Percentiles rank a stretch among this genome's conserved stretches.
Conservation (phyloP, 495 filamentous ascomycete genomes). For the Aspergillus cavernicola region DNA sequence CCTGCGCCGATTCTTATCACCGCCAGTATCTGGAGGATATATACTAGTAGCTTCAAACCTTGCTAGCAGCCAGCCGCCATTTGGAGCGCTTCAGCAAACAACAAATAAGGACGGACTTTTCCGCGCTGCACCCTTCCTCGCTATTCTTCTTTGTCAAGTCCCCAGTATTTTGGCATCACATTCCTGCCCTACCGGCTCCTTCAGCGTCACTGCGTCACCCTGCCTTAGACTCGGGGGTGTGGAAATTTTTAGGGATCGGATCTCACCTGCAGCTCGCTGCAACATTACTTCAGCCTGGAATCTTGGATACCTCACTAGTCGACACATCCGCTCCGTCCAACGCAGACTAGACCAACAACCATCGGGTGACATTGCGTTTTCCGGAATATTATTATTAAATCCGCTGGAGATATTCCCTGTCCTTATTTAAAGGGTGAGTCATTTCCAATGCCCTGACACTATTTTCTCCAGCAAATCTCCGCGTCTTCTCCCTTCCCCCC, state of each 20-base stretch:
- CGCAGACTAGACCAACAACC: constrained; percentile 16
- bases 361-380: constrained; percentile 13
- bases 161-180: constrained; percentile 35
- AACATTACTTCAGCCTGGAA: constrained; percentile 30
- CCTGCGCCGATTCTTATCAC: constrained; percentile 4
- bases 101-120: constrained; percentile 26
- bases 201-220: constrained; percentile 30
- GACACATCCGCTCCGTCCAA: constrained; percentile 17
- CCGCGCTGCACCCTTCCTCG: constrained; percentile 16
- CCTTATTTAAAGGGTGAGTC: constrained; percentile 18
- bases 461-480: background rate
- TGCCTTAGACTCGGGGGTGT: constrained; percentile 22
- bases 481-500: background rate
- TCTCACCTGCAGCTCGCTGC: constrained; percentile 41
- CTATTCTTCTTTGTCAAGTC: constrained; percentile 21
- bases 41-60: too few species aligned
- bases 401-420: background rate
- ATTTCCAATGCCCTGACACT: background rate
- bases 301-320: constrained; percentile 21
- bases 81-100: too few species aligned
- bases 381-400: constrained; percentile 14
- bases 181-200: constrained; percentile 45
- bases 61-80: too few species aligned
- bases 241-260: constrained; percentile 39
- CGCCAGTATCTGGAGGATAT: constrained; percentile 15